Conservation (phyloP, 176 grass and related monocot species). For the Eragrostis curvula region DNA sequence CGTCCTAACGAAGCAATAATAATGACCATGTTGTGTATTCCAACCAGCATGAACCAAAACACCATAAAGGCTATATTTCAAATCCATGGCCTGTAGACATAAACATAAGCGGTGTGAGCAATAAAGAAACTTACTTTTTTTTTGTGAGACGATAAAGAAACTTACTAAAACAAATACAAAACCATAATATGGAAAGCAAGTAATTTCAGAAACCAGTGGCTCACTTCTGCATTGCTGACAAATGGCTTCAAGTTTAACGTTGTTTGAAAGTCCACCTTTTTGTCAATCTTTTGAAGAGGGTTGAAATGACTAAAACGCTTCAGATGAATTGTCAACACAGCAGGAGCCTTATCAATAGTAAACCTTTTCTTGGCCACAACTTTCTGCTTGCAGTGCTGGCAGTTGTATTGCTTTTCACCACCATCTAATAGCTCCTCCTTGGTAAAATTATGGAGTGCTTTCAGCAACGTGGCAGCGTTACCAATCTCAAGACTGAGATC, state of each 20-base stretch:
- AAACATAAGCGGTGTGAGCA: slow-evolving; percentile 5
- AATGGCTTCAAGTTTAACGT: slow-evolving; percentile 77
- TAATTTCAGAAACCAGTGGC: slow-evolving; percentile 36
- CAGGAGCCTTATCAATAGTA: slow-evolving; percentile 76
- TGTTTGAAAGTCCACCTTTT: slow-evolving; percentile 68
- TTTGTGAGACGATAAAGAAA: not conserved
- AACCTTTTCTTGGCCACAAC: slow-evolving; percentile 81
- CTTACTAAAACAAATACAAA: not conserved
- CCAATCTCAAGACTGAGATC: slow-evolving; percentile 89
- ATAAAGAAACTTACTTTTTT: not conserved
- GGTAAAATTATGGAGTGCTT: slow-evolving; percentile 78
- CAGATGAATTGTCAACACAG: slow-evolving; percentile 81
- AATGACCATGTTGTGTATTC: slow-evolving; percentile 81
- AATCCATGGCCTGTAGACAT: slow-evolving; percentile 63
- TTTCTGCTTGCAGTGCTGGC: slow-evolving; percentile 76
- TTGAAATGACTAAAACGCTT: slow-evolving; percentile 82
- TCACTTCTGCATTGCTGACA: slow-evolving; percentile 68
- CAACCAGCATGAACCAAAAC: slow-evolving; percentile 84
- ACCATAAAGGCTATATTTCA: slow-evolving; percentile 83
- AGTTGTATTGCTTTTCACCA: slow-evolving; percentile 71
- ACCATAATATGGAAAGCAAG: slow-evolving; percentile 13
- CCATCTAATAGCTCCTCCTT: slow-evolving; percentile 72
- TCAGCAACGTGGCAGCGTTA: slow-evolving; percentile 61
- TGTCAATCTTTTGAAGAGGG: slow-evolving; percentile 70
- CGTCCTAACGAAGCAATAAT: slow-evolving; percentile 88